These are phyloP conservation scores for Geotrichum cucujoidarum DNA, from an alignment of 1,139 yeast species.

Conservation along the genomic window DNA sequence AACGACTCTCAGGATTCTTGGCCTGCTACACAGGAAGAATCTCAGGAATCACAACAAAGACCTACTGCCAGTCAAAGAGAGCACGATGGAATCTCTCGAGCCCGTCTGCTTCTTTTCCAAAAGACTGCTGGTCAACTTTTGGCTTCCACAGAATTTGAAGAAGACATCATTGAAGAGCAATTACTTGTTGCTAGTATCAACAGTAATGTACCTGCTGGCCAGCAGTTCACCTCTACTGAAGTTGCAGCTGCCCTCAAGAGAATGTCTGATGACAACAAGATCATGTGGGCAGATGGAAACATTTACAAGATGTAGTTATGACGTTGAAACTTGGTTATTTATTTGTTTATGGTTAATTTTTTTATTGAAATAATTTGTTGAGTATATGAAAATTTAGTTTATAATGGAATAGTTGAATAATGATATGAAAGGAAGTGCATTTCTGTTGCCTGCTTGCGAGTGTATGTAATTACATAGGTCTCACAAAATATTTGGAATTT, in stretches of 20 bases:
- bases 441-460: too few species aligned
- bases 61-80: conserved; percentile 14
- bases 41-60: conserved; percentile 17
- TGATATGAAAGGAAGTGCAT: too few species aligned
- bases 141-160: conserved; percentile 31
- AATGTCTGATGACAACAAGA: conserved; percentile 38
- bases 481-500: too few species aligned
- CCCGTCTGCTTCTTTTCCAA: conserved; percentile 33
- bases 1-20: conserved; percentile 29
- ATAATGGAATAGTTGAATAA: too few species aligned
- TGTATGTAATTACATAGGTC: too few species aligned
- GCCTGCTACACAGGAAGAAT: conserved; percentile 23
- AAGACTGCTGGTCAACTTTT: conserved; percentile 35
- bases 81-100: conserved; percentile 32
- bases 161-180: conserved; percentile 28
- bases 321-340: neutral
- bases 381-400: too few species aligned
- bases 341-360: neutral
- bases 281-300: conserved; percentile 31
- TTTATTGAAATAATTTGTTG: too few species aligned
- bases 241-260: conserved; percentile 35
- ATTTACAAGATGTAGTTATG: conserved; percentile 25
- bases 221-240: conserved; percentile 36
- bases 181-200: conserved; percentile 28
- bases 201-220: conserved; percentile 34